Conservation (phyloP, 805 yeast genomes). For the Pichia gijzeniarum region DNA sequence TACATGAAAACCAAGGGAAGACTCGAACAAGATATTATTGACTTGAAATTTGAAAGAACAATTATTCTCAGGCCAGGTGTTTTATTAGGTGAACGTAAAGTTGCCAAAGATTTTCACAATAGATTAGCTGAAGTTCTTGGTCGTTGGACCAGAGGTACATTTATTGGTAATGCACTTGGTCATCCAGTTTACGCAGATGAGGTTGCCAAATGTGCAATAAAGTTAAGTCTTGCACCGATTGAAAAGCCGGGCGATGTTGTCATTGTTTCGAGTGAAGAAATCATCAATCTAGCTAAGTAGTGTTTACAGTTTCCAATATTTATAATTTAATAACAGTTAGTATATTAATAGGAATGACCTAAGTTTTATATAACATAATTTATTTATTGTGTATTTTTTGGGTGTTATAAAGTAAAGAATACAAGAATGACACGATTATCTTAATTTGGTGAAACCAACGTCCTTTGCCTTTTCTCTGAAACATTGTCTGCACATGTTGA, state of each 20-base stretch:
- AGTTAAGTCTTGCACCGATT: slow-evolving; percentile 20
- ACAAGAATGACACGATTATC: slow-evolving; percentile 45
- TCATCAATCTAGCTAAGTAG: slow-evolving; percentile 18
- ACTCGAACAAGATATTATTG: slow-evolving; percentile 60
- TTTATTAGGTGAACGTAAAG: slow-evolving; percentile 56
- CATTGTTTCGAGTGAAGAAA: slow-evolving; percentile 17
- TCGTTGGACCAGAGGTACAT: slow-evolving; percentile 28
- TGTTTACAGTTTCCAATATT: background rate
- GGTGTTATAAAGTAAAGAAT: background rate
- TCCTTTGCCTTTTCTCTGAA: slow-evolving; percentile 99
- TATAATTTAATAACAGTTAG: background rate
- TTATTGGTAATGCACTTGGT: slow-evolving; percentile 27
- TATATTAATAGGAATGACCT: slow-evolving; percentile 5
- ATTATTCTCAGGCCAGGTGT: slow-evolving; percentile 75
- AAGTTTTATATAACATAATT: slow-evolving; percentile 10
- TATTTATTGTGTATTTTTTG: slow-evolving; percentile 1
- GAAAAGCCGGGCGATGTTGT: slow-evolving; percentile 22
- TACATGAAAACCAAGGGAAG: slow-evolving; percentile 70
- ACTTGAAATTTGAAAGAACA: slow-evolving; percentile 60
- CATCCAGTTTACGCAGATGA: slow-evolving; percentile 59
- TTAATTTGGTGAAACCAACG: slow-evolving; percentile 98
- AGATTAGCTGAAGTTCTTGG: slow-evolving; percentile 30
- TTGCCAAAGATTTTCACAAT: slow-evolving; percentile 34
- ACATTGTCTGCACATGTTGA: slow-evolving; percentile 99
- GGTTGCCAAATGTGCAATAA: slow-evolving; percentile 47